Conservation (phyloP, 345 rosid species). For the Citrus mangshanensis region DNA sequence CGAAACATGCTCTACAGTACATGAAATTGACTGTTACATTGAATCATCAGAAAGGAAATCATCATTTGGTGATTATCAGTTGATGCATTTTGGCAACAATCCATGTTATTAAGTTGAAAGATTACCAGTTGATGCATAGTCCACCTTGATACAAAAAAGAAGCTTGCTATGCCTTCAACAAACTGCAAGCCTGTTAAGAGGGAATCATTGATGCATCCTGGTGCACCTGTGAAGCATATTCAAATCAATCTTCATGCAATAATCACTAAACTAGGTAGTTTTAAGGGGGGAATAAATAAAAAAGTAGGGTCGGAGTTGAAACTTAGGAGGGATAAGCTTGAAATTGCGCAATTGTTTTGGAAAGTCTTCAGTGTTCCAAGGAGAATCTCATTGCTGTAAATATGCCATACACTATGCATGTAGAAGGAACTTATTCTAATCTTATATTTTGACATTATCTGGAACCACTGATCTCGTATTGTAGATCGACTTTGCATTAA, state of each 20-base stretch:
- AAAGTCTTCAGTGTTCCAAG: too few species aligned
- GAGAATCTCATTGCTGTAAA: neutral
- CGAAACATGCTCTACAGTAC: neutral
- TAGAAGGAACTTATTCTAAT: neutral
- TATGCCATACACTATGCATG: neutral
- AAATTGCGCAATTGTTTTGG: neutral
- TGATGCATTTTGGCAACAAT: neutral
- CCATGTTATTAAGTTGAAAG: constrained; percentile 6
- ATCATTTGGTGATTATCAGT: neutral
- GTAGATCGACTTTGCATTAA: neutral
- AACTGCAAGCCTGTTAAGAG: constrained; percentile 90
- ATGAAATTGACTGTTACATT: neutral
- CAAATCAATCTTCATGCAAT: neutral
- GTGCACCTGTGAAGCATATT: constrained; percentile 62
- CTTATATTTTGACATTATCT: neutral
- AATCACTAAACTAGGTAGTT: neutral
- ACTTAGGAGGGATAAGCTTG: neutral
- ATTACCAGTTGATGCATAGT: constrained; percentile 95
- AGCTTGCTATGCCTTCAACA: constrained; percentile 83
- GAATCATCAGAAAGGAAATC: neutral
- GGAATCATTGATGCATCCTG: constrained; percentile 84
- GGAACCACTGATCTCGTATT: neutral
- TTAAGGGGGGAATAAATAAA: neutral
- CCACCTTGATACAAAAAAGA: constrained; percentile 87
- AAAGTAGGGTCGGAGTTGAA: neutral